Base-by-base conservation (phyloP, 2,329 filamentous ascomycete genomes). In the Scedosporium minutisporum region DNA sequence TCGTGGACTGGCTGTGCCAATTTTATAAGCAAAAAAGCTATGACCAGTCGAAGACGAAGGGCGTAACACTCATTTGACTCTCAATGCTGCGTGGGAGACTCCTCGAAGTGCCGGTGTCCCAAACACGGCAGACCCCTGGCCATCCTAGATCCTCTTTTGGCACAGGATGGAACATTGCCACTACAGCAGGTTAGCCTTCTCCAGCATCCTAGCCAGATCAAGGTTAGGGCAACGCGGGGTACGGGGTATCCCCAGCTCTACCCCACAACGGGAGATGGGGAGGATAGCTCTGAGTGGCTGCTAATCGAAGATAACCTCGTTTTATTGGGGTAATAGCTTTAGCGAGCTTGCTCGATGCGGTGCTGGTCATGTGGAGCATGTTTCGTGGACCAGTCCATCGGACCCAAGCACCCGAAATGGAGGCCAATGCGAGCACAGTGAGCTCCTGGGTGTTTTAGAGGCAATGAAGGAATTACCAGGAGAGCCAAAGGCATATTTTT, bases 261-360 rank as follows among this genome's bases (percentile, higher is more conserved):
- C 51, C 51, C 51, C 51, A 55, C 44, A 61, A 27, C 59, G 59
- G 59, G 59, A 53, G 59, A 61, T 61, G 29, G 25, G 48, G 5
- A n/a, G 4, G 23, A 25, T 18, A 18, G 25, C 23, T 51, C 7
- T 51, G 41, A n/a, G 18, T 29, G 58, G 41, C 12, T 55, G 51
- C 7, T 27, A 6, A 25, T 55, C 6, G 21, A 23, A 55, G 18
- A 23, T 55, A 6, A 23, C 21, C 18, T 23, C 6, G 18, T 21
- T 55, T 55, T 14, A 55, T 55, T 55, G 51, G 51, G 51, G 51
- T 27, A 55, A 25, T 23, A 48, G 9, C 44, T 21, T 18, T 21
- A 6, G n/a, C n/a, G 44, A 48, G n/a, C 44, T 48, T 48, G 44
- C 44, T 48, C 16, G 10, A 18, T 21, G 16, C 9, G 16, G n/a